Conservation (phyloP, 352 stramenopile genomes). For the Phytophthora constricta region DNA sequence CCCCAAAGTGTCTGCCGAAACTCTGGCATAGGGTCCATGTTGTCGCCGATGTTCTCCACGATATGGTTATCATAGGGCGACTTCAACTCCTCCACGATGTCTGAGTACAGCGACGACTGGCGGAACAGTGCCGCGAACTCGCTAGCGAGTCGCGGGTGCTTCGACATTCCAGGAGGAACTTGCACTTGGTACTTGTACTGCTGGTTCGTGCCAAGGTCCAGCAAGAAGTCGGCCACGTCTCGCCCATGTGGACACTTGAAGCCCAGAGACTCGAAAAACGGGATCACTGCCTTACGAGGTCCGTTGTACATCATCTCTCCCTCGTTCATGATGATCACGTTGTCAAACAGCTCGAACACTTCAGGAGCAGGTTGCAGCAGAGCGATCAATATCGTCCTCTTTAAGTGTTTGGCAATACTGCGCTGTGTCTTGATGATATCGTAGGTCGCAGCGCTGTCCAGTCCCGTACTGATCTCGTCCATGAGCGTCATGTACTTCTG, state of each 20-base stretch:
- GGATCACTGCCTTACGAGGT: conserved; percentile 58
- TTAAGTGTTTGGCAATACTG: conserved; percentile 39
- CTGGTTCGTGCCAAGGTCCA: conserved; percentile 44
- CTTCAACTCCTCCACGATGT: conserved; percentile 26
- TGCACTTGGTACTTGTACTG: conserved; percentile 42
- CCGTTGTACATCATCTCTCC: conserved; percentile 88
- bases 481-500: conserved; percentile 70
- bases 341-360: conserved; percentile 62
- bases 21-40: conserved; percentile 39
- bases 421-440: conserved; percentile 48
- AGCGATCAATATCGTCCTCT: conserved; percentile 53
- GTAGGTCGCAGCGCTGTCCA: conserved; percentile 89
- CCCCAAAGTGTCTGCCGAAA: conserved; percentile 43
- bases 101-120: conserved; percentile 21
- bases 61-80: conserved; percentile 20
- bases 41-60: conserved; percentile 11
- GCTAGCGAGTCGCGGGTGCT: conserved; percentile 29
- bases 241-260: conserved; percentile 43
- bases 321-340: conserved; percentile 63
- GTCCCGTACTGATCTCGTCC: conserved; percentile 92
- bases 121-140: conserved; percentile 34
- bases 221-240: conserved; percentile 45
- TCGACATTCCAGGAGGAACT: conserved; percentile 9
- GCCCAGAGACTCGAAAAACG: conserved; percentile 66
- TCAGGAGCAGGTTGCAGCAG: conserved; percentile 78